Percentiles rank a stretch among this genome's conserved stretches.
These are phyloP conservation scores for Penicillium diatomitis DNA, from an alignment of 495 filamentous ascomycete genomes.

Conservation along the genomic window DNA sequence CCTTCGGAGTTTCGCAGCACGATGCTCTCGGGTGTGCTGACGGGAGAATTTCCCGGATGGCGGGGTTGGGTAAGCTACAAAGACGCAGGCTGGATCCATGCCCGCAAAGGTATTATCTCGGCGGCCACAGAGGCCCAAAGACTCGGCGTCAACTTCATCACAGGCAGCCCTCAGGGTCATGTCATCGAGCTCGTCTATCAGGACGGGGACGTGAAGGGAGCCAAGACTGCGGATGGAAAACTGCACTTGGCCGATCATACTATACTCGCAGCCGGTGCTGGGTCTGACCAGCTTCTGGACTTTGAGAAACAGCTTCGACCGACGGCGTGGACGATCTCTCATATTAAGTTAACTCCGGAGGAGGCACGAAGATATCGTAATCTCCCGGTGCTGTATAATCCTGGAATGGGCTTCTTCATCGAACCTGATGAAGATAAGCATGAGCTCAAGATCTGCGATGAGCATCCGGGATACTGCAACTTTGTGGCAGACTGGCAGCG, in stretches of 20 bases:
- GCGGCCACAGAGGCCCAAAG: constrained; percentile 33
- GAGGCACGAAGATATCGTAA: constrained; percentile 34
- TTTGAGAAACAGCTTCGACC: constrained; percentile 45
- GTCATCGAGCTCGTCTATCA: constrained; percentile 26
- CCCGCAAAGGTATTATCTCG: constrained; percentile 36
- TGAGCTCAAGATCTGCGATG: constrained; percentile 48
- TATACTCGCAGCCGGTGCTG: constrained; percentile 41
- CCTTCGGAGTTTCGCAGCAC: constrained; percentile 39
- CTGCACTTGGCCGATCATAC: constrained; percentile 27
- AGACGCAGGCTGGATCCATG: constrained; percentile 44
- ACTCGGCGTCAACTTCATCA: constrained; percentile 37
- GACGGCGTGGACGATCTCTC: constrained; percentile 44
- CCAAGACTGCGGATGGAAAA: constrained; percentile 25
- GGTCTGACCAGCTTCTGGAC: constrained; percentile 37
- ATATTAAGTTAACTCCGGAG: constrained; percentile 38
- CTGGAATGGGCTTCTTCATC: constrained; percentile 47
- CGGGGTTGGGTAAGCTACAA: constrained; percentile 36
- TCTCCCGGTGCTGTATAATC: constrained; percentile 43
- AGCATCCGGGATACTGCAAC: constrained; percentile 48
- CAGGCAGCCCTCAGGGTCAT: constrained; percentile 27
- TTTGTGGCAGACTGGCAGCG: constrained; percentile 16
- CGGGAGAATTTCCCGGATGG: constrained; percentile 42
- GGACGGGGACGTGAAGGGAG: constrained; percentile 25
- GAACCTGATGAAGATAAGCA: constrained; percentile 42
- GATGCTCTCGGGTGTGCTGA: constrained; percentile 44